Percentiles rank a stretch among this genome's conserved stretches.
Conservation (phyloP, 2,329 filamentous ascomycete genomes). For the Scolecobasidium constrictum region DNA sequence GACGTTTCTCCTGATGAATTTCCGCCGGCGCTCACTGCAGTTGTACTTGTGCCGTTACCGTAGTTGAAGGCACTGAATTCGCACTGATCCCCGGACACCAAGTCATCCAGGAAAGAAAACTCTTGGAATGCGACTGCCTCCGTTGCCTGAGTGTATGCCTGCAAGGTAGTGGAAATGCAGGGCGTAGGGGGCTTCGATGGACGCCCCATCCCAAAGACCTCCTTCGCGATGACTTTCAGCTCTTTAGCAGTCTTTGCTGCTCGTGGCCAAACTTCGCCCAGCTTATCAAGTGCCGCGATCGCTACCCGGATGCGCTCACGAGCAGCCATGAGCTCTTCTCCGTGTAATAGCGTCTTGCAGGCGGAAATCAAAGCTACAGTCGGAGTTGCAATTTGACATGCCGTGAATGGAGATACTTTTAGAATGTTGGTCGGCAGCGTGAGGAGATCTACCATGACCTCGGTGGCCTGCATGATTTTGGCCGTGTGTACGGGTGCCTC, state of each 20-base stretch:
- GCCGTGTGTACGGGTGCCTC: conserved; percentile 53
- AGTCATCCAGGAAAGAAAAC: no score
- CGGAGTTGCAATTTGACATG: conserved; percentile 66
- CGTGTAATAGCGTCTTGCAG: conserved; percentile 47
- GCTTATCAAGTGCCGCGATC: conserved; percentile 60
- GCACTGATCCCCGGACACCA: no score
- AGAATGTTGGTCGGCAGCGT: conserved; percentile 61
- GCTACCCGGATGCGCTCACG: conserved; percentile 70
- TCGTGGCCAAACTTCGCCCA: conserved; percentile 62
- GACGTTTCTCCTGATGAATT: no score
- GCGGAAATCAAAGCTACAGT: conserved; percentile 74
- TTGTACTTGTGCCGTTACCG: no score
- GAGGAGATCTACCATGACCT: conserved; percentile 64
- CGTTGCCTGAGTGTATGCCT: no score
- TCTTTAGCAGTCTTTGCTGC: conserved; percentile 59
- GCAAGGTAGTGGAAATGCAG: no score
- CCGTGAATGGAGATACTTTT: conserved; percentile 74
- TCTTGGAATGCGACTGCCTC: no score
- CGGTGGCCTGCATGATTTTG: conserved; percentile 70
- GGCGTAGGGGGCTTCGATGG: no score
- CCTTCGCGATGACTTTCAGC: conserved; percentile 59
- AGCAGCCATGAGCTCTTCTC: conserved; percentile 46
- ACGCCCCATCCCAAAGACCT: background rate
- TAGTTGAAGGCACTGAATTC: no score
- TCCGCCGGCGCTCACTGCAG: no score